phyloP scores from a whole-genome alignment of 1,284 basidiomycete species.

The Anthracocystis walkeri region DNA sequence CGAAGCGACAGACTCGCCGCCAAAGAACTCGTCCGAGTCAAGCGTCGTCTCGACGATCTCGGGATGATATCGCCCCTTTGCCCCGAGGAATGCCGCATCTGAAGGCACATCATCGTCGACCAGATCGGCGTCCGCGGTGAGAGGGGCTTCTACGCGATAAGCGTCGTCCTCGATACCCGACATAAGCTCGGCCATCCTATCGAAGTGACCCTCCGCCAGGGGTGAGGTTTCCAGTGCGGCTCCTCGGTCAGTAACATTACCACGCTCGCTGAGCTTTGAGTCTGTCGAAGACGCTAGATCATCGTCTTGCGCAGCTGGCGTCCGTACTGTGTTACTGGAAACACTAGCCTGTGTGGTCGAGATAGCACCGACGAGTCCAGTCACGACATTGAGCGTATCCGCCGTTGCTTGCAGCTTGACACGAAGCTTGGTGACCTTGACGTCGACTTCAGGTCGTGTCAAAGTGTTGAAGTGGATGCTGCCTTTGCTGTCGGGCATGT shows the following conservation, averaged over 20 bases:
- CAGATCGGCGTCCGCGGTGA: slow-evolving; percentile 82
- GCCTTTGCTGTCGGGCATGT: slow-evolving; percentile 65
- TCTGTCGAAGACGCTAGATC: not conserved
- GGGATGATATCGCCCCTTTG: slow-evolving; percentile 70
- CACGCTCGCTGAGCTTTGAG: not conserved
- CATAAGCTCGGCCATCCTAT: slow-evolving; percentile 30
- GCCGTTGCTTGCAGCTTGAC: slow-evolving; percentile 51
- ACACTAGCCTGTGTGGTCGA: not conserved
- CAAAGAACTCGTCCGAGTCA: slow-evolving; percentile 72
- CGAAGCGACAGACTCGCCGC: slow-evolving; percentile 63
- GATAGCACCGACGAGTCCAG: slow-evolving; percentile 16
- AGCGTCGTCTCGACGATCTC: slow-evolving; percentile 76
- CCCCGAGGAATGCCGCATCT: slow-evolving; percentile 87
- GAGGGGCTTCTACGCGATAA: slow-evolving; percentile 77
- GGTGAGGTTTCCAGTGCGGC: not conserved
- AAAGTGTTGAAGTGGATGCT: slow-evolving; percentile 48
- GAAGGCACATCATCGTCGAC: slow-evolving; percentile 90
- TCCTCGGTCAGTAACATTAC: not conserved
- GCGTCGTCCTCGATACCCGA: slow-evolving; percentile 86
- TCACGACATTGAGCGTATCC: slow-evolving; percentile 49
- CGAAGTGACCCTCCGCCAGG: slow-evolving; percentile 1
- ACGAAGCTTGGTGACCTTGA: slow-evolving; percentile 46
- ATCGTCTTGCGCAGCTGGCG: not conserved
- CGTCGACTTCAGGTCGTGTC: slow-evolving; percentile 59
- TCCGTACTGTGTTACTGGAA: not conserved